Conservation (phyloP, 2,329 filamentous ascomycete genomes). For the Aspergillus sclerotialis region DNA sequence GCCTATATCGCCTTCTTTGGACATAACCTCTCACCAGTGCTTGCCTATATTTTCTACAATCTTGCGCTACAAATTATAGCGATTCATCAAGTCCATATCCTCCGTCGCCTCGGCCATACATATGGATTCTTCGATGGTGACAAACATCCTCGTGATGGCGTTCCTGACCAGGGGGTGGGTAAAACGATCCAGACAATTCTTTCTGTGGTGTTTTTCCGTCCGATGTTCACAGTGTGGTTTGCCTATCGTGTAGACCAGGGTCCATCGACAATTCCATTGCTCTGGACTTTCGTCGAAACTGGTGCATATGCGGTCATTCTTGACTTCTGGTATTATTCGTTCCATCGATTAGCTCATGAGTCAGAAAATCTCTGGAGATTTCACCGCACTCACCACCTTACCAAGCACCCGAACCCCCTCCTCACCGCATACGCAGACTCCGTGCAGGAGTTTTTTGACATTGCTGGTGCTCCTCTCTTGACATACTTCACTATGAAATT, state of each 20-base stretch:
- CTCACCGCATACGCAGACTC: constrained; percentile 33
- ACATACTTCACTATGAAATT: constrained; percentile 26
- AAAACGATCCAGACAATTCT: constrained; percentile 24
- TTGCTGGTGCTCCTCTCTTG: constrained; percentile 30
- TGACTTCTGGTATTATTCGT: constrained; percentile 32
- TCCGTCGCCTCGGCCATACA: constrained; percentile 31
- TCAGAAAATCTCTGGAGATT: constrained; percentile 31
- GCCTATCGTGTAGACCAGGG: constrained; percentile 14
- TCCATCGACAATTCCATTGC: constrained; percentile 20
- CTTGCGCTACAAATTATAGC: constrained; percentile 31
- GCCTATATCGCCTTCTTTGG: constrained; percentile 21
- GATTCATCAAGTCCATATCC: constrained; percentile 31
- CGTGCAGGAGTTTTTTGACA: constrained; percentile 36
- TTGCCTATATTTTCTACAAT: constrained; percentile 32
- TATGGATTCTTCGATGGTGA: constrained; percentile 40
- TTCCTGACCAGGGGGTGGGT: constrained; percentile 32
- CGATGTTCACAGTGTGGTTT: constrained; percentile 22
- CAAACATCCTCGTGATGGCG: constrained; percentile 36
- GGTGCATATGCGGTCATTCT: constrained; percentile 34
- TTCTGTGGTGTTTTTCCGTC: constrained; percentile 23
- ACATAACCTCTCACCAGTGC: constrained; percentile 21
- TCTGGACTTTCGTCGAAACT: constrained; percentile 31
- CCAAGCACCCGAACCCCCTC: constrained; percentile 36
- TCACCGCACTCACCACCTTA: constrained; percentile 38
- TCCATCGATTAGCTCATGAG: constrained; percentile 35